These are phyloP conservation scores for Candida gorgasii DNA, from an alignment of 805 yeast species.

Conservation along the genomic window DNA sequence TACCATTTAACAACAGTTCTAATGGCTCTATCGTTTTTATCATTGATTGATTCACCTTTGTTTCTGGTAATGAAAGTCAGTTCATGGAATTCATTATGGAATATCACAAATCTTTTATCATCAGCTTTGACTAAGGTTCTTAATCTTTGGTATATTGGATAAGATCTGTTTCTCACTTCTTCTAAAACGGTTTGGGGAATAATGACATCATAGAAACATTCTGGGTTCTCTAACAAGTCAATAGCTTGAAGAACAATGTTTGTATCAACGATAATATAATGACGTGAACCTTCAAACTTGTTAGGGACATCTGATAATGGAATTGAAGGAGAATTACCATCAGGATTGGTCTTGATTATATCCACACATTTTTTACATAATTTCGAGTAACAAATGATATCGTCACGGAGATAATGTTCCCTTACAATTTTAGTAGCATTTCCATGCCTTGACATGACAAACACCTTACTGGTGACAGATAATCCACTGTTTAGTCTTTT, in stretches of 20 bases:
- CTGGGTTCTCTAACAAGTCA: constrained; percentile 77
- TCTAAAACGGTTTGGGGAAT: constrained; percentile 95
- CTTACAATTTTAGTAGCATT: constrained; percentile 88
- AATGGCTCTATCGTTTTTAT: constrained; percentile 89
- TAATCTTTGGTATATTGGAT: constrained; percentile 84
- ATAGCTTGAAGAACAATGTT: constrained; percentile 86
- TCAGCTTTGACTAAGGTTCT: constrained; percentile 73
- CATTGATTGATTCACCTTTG: constrained; percentile 74
- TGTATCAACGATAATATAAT: constrained; percentile 84
- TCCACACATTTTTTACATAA: constrained; percentile 64
- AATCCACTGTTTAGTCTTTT: constrained; percentile 43
- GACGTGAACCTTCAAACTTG: constrained; percentile 52
- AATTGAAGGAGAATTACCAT: constrained; percentile 65
- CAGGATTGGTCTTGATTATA: constrained; percentile 59
- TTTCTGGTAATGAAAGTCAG: constrained; percentile 66
- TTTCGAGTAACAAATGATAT: constrained; percentile 85
- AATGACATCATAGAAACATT: constrained; percentile 83
- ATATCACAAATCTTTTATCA: constrained; percentile 82
- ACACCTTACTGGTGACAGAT: constrained; percentile 82
- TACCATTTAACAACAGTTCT: constrained; percentile 76
- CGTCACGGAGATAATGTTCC: constrained; percentile 90
- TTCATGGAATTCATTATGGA: constrained; percentile 87
- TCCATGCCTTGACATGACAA: constrained; percentile 87
- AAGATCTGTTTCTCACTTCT: constrained; percentile 84
- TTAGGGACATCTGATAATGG: constrained; percentile 67